A percentile compares a stretch with the other conserved stretches of the same genome.
Evolutionary conservation across 768 basidiomycete species (phyloP).

Genomic region (Kwoniella dendrophila): DNA sequence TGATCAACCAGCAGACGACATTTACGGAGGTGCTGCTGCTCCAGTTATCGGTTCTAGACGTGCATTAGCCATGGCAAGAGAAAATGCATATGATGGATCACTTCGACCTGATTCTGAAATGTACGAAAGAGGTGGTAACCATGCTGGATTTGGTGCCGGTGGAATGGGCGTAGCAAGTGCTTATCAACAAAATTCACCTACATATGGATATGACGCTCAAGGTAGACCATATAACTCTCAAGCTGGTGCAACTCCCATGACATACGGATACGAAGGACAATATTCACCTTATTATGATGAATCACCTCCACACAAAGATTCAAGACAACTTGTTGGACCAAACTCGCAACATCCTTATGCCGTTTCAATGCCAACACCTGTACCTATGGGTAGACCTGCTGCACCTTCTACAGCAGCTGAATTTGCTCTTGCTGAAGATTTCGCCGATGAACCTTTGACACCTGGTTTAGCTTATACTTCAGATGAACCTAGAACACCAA

Average conservation of each 20-base stretch:
- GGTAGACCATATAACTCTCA: constrained; percentile 42
- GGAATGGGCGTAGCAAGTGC: neutral
- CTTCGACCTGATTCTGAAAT: constrained; percentile 33
- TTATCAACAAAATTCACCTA: constrained; percentile 18
- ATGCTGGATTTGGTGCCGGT: constrained; percentile 44
- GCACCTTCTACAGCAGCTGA: constrained; percentile 32
- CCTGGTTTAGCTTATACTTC: constrained; percentile 19
- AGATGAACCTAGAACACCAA: constrained; percentile 22
- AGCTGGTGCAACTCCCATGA: constrained; percentile 38
- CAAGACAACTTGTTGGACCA: constrained; percentile 38
- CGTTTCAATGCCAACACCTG: constrained; percentile 26
- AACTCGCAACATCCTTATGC: constrained; percentile 9
- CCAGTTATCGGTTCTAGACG: constrained; percentile 49
- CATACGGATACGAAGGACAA: constrained; percentile 24
- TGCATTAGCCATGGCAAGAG: constrained; percentile 39
- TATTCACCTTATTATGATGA: constrained; percentile 16
- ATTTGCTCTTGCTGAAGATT: constrained; percentile 39
- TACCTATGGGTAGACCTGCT: constrained; percentile 42
- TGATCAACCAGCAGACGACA: constrained; percentile 27
- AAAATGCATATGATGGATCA: constrained; percentile 36
- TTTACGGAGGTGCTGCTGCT: constrained; percentile 36
- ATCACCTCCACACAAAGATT: constrained; percentile 13
- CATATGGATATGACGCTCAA: constrained; percentile 42
- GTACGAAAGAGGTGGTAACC: constrained; percentile 29
- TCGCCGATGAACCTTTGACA: constrained; percentile 38